Conservation (phyloP, 192 early-diverging fungal species). For the Phycomyces nitens region DNA sequence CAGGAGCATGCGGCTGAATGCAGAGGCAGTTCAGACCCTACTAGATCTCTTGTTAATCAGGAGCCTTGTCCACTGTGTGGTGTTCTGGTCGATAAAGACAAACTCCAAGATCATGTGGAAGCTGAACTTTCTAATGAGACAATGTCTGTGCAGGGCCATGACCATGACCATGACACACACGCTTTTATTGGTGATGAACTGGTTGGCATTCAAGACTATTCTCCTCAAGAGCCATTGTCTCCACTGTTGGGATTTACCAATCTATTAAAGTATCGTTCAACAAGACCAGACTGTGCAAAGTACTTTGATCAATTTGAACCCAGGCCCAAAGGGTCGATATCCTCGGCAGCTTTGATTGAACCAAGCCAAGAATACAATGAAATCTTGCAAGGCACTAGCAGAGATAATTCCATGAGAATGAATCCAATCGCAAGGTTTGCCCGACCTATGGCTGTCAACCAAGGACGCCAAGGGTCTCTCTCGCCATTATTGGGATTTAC, state of each 20-base stretch:
- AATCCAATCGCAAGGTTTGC: too few relatives aligned
- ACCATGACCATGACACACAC: too few relatives aligned
- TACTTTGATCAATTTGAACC: background rate
- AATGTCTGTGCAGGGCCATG: background rate
- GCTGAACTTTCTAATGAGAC: background rate
- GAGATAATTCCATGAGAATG: too few relatives aligned
- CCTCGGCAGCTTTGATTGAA: too few relatives aligned
- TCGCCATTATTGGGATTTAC: too few relatives aligned
- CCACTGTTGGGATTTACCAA: background rate
- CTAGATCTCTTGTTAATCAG: background rate
- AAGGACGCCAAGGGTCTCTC: too few relatives aligned
- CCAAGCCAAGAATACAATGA: too few relatives aligned
- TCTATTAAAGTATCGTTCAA: background rate
- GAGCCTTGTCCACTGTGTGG: background rate
- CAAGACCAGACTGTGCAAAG: background rate
- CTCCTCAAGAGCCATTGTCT: background rate
- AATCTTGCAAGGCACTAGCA: too few relatives aligned
- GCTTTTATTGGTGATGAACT: too few relatives aligned
- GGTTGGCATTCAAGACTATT: background rate
- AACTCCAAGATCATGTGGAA: background rate
- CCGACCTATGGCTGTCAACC: too few relatives aligned
- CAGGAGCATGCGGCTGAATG: background rate
- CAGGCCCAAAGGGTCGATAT: background rate
- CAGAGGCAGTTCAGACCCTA: background rate
- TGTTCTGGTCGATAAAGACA: background rate